These are phyloP conservation scores for Sclerospora graminicola DNA, from an alignment of 352 stramenopile species.

Conservation along the genomic window DNA sequence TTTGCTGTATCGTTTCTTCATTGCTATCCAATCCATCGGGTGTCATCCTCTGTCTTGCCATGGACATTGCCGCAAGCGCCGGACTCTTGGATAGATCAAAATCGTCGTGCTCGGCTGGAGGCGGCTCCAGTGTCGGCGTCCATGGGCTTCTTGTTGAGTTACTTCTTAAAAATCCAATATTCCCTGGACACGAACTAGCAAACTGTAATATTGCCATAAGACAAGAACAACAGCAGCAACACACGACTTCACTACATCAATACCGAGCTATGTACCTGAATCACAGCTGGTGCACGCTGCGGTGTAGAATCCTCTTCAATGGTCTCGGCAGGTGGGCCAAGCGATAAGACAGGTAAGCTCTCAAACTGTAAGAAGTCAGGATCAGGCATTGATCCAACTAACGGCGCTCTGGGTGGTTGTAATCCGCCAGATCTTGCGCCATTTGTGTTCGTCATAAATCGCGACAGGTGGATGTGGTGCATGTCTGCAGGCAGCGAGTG, in stretches of 20 bases:
- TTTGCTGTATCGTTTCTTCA: constrained; percentile 8
- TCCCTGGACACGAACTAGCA: constrained; percentile 53
- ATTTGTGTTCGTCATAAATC: constrained; percentile 20
- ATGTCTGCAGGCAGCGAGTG: constrained; percentile 57
- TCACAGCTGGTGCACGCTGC: constrained; percentile 27
- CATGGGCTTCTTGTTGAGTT: constrained; percentile 31
- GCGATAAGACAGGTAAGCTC: constrained; percentile 44
- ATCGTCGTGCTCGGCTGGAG: constrained; percentile 27
- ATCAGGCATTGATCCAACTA: constrained; percentile 55
- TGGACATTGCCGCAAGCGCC: constrained; percentile 54
- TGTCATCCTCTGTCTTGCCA: constrained; percentile 31
- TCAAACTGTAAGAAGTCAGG: constrained; percentile 42
- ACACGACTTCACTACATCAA: neutral
- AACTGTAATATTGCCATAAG: constrained; percentile 24
- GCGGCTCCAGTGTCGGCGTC: constrained; percentile 21
- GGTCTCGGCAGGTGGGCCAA: constrained; percentile 33
- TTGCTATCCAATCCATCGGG: constrained; percentile 3
- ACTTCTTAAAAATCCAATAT: constrained; percentile 47
- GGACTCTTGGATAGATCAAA: constrained; percentile 67
- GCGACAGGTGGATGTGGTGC: constrained; percentile 27
- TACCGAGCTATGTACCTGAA: constrained; percentile 21
- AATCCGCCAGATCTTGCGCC: constrained; percentile 15
- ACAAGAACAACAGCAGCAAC: constrained; percentile 4
- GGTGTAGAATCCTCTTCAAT: constrained; percentile 15
- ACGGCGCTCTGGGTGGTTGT: constrained; percentile 38